These are phyloP conservation scores for Clavariopsis aquatica DNA, from an alignment of 495 filamentous ascomycete species.

Conservation along the genomic window DNA sequence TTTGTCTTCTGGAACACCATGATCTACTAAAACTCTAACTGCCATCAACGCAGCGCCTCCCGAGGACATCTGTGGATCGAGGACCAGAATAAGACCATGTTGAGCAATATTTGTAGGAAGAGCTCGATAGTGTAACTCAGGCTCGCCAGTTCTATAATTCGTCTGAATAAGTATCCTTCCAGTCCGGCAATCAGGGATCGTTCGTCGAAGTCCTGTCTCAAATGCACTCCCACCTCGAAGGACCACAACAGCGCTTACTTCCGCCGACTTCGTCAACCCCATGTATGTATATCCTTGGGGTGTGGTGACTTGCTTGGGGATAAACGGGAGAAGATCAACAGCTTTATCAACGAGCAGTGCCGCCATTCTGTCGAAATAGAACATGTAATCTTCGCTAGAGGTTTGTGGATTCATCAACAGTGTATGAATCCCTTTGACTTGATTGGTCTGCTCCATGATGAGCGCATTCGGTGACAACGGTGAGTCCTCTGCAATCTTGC, in stretches of 20 bases:
- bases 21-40: constrained; percentile 87
- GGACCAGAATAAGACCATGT: constrained; percentile 77
- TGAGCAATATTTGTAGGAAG: constrained; percentile 66
- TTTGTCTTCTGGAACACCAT: constrained; percentile 80
- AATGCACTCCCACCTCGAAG: constrained; percentile 83
- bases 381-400: constrained; percentile 86
- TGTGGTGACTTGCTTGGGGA: constrained; percentile 62
- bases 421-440: constrained; percentile 84
- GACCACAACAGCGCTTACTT: constrained; percentile 83
- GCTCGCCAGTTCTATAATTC: constrained; percentile 78
- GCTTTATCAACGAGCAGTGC: constrained; percentile 83
- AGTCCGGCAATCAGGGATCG: constrained; percentile 87
- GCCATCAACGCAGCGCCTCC: constrained; percentile 96
- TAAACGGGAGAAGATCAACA: constrained; percentile 69
- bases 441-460: constrained; percentile 69
- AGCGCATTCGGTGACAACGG: constrained; percentile 72
- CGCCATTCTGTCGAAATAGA: constrained; percentile 88
- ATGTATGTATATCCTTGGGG: constrained; percentile 65
- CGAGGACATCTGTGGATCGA: constrained; percentile 92
- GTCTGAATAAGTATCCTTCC: constrained; percentile 90
- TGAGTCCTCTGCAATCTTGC: constrained; percentile 64
- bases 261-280: constrained; percentile 66
- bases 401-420: constrained; percentile 82
- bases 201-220: constrained; percentile 82
- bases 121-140: constrained; percentile 85